These are phyloP conservation scores for Garcia nutans DNA, from an alignment of 345 rosid species.

Conservation along the genomic window DNA sequence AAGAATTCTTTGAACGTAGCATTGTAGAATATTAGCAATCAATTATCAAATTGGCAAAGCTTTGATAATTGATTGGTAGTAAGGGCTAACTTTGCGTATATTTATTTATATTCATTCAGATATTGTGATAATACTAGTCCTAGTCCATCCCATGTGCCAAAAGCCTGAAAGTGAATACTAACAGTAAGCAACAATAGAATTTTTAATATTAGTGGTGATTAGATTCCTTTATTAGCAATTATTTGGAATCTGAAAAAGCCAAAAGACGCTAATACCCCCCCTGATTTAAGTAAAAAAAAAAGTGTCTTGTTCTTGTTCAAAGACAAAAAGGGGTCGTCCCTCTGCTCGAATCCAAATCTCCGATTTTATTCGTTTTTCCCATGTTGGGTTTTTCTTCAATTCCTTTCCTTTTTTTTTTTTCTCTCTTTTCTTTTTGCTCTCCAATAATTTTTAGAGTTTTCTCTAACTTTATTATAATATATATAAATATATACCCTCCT, in stretches of 20 bases:
- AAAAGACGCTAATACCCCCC: background rate
- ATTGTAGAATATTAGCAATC: too few relatives aligned
- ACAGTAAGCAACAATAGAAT: background rate
- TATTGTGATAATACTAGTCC: background rate
- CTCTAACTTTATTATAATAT: too few relatives aligned
- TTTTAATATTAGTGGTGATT: background rate
- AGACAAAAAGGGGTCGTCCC: background rate
- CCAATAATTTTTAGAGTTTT: too few relatives aligned
- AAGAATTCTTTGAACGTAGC: too few relatives aligned
- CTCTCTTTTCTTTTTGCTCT: too few relatives aligned
- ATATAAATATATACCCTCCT: too few relatives aligned
- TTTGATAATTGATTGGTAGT: too few relatives aligned
- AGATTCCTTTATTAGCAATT: background rate
- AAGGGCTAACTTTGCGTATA: too few relatives aligned
- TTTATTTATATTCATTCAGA: too few relatives aligned
- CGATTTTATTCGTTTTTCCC: background rate
- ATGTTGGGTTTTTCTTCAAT: background rate
- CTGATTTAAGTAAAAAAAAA: conserved; percentile 15
- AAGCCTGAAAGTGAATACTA: background rate
- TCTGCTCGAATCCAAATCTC: conserved; percentile 9
- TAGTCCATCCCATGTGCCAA: background rate
- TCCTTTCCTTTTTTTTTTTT: too few relatives aligned
- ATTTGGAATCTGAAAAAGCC: conserved; percentile 11
- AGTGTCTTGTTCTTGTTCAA: background rate
- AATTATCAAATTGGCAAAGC: too few relatives aligned